Base-by-base conservation (phyloP, 306 rosid species). In the Cicer bijugum region DNA sequence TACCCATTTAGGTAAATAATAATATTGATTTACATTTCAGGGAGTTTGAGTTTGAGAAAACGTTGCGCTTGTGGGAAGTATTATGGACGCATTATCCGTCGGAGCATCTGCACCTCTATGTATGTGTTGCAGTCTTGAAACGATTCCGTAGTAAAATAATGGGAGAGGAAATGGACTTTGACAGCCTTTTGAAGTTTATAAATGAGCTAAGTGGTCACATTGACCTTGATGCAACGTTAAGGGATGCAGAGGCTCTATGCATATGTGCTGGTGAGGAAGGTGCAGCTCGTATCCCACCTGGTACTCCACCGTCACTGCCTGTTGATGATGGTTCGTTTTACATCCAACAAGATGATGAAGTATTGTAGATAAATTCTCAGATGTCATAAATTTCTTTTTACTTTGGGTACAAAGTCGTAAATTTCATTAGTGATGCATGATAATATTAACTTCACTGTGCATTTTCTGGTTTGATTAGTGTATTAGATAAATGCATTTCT, bases 251-350 rank as follows among this genome's bases (percentile, higher is more conserved):
- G 83, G 97, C 97, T 76, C 70, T 95, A 50, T 90, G 93, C 80
- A 80, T 82, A 46, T 95, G 93, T 79, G 97, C 99, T 19, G 97
- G 97, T 3, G 99, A 95, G 82, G 85, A 90, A 63, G 99, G 97
- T 63, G 91, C 83, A 1, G 93, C 99, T 79, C 86, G 82, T 81
- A 92, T 95, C 74, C 97, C 99, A 11, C 99, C 99, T 15, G 99
- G 99, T 80, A 95, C 99, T 65, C 97, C 99, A 7, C 97, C 99
- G 19, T 90, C 99, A 1, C 60, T 95, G 78, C 99, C 99, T 16
- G 57, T 87, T 52, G 96, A 89, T 16, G 90, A 87, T 68, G 88
- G 84, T 66, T 85, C 85, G 50, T 80, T 85, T 45, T 91, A 86
- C 60, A 6, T 71, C 66, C 97, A 87, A 74, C 89, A 85, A 66